Conservation (phyloP, 345 rosid genomes). For the Corymbia maculata region DNA sequence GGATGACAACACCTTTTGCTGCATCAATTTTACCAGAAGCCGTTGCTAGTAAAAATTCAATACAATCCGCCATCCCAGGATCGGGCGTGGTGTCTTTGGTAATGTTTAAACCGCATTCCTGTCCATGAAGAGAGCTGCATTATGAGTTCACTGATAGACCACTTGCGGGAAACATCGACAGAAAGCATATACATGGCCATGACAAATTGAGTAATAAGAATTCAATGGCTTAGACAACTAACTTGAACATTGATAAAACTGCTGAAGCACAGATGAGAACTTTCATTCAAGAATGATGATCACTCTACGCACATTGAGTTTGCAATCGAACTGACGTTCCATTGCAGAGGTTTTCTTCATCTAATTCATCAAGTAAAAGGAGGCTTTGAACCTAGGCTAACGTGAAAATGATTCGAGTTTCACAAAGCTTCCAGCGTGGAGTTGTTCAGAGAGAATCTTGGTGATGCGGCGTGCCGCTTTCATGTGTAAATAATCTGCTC, state of each 20-base stretch:
- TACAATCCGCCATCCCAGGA: slow-evolving; percentile 61
- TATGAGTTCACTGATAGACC: neutral
- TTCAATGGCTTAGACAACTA: neutral
- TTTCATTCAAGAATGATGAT: neutral
- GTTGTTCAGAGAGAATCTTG: neutral
- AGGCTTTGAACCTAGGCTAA: neutral
- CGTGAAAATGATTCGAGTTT: neutral
- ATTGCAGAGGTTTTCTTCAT: neutral
- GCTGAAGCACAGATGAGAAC: neutral
- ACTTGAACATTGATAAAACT: neutral
- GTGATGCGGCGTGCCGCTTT: neutral
- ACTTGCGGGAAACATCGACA: neutral
- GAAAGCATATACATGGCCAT: neutral
- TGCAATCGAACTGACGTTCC: neutral
- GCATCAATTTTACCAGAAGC: slow-evolving; percentile 95
- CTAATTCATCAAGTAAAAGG: neutral
- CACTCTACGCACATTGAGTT: neutral
- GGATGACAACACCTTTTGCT: slow-evolving; percentile 70
- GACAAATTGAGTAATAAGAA: neutral
- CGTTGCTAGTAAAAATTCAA: slow-evolving; percentile 83
- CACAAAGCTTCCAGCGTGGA: neutral
- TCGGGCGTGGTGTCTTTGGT: slow-evolving; percentile 34
- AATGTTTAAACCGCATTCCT: slow-evolving; percentile 78
- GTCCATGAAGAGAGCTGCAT: neutral
- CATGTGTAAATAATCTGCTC: neutral